Conservation (phyloP, 495 filamentous ascomycete genomes). For the Lasiosphaeria hispida region DNA sequence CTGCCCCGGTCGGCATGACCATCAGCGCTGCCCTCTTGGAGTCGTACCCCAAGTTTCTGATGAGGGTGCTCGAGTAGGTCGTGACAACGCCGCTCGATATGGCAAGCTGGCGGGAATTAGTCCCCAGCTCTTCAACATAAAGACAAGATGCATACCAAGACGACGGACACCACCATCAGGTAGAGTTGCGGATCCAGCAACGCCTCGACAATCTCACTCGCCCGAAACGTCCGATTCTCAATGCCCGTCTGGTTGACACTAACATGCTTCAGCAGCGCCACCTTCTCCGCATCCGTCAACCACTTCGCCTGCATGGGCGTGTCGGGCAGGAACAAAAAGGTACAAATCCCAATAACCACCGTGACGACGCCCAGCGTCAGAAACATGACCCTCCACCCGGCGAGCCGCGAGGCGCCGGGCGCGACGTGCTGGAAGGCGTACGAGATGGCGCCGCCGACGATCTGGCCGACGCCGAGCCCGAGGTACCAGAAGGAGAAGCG, state of each 20-base stretch:
- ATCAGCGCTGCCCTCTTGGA: constrained; percentile 54
- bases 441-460: constrained; percentile 59
- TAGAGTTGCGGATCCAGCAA: constrained; percentile 35
- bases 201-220: constrained; percentile 38
- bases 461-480: constrained; percentile 60
- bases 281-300: constrained; percentile 49
- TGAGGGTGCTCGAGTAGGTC: constrained; percentile 61
- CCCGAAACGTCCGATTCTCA: constrained; percentile 51
- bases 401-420: constrained; percentile 35
- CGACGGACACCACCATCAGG: constrained; percentile 27
- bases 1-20: constrained; percentile 57
- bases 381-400: constrained; percentile 64
- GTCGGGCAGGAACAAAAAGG: constrained; percentile 51
- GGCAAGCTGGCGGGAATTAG: constrained; percentile 34
- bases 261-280: constrained; percentile 38
- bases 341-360: constrained; percentile 45
- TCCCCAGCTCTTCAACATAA: constrained; percentile 6
- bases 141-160: constrained; percentile 17
- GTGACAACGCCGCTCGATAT: constrained; percentile 61
- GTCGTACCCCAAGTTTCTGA: constrained; percentile 54
- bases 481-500: constrained; percentile 64
- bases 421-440: constrained; percentile 59
- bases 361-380: constrained; percentile 54
- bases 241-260: constrained; percentile 50
- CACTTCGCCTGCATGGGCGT: constrained; percentile 52